Evolutionary conservation across 768 basidiomycete genomes (phyloP), one percentile per base, ranked within the genome.

Genomic region (Macrolepiota fuliginosa): DNA sequence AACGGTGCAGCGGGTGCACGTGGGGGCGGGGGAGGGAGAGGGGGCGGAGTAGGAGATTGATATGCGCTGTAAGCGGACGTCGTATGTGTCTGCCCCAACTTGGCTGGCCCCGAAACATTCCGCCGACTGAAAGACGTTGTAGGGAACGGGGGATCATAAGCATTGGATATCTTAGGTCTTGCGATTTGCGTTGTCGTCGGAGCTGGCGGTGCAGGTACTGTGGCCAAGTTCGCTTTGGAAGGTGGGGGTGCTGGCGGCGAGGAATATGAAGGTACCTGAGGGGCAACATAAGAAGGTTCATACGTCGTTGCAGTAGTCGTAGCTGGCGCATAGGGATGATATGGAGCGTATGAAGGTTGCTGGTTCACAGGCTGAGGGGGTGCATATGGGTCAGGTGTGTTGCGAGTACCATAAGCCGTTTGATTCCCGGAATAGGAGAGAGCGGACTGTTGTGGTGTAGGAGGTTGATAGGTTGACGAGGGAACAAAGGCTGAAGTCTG

Each of bases 71-170:
- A 70, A 42, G 61, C 54, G 58, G 66, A 57, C 62, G 65, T 4
- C 50, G 53, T 32, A 15, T 49, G 54, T 45, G 37, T 37, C 10
- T 46, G 17, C 17, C 58, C 52, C 17, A 29, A 25, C 17, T 22
- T 46, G 9, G 61, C 39, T 25, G 50, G 62, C 1, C 62, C 62
- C 27, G 59, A 52, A 61, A 54, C 59, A 37, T 54, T 58, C 61
- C 69, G 67, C 19, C 69, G 68, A 40, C 60, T 66, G 3, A 68
- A 65, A 19, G 65, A 65, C 11, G 65, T 67, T 40, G 85, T 79
- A 40, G 83, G 83, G 61, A 91, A 82, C 35, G 90, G 90, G 2
- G 90, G 90, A 66, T 92, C 90, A 66, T 91, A 92, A 1, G 90
- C 90, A 65, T 91, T 89, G 13, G 76, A 78, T 36, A 84, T 72